Evolutionary conservation across 2,329 filamentous ascomycete genomes (phyloP).

Genomic region (Raffaelea arxii): DNA sequence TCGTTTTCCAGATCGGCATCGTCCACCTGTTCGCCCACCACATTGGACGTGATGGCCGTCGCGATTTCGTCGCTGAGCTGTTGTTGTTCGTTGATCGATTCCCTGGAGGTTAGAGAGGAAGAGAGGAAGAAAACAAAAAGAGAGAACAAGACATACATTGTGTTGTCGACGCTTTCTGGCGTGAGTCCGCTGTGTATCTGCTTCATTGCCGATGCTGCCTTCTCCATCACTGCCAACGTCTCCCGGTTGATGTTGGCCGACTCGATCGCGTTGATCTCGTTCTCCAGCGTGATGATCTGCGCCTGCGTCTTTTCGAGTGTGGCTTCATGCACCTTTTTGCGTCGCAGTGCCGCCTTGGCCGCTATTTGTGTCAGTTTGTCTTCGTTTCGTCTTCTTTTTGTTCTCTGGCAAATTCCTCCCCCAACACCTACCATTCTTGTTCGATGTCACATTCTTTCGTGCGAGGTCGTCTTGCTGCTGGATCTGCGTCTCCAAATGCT

Average conservation of each 20-base stretch:
- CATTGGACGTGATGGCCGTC: conserved; percentile 67
- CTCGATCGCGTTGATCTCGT: conserved; percentile 94
- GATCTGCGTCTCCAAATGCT: conserved; percentile 83
- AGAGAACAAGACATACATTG: conserved; percentile 58
- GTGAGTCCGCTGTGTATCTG: conserved; percentile 84
- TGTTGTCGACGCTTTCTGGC: conserved; percentile 88
- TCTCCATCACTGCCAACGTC: conserved; percentile 89
- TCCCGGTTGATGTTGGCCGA: conserved; percentile 98
- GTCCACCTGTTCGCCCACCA: conserved; percentile 61
- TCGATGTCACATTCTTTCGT: conserved; percentile 76
- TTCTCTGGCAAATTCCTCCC: not conserved
- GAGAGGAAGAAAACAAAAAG: not conserved
- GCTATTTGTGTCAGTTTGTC: conserved; percentile 39
- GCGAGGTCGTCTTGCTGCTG: conserved; percentile 84
- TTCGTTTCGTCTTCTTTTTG: not conserved
- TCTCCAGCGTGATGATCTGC: conserved; percentile 86
- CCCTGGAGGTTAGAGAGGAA: conserved; percentile 48
- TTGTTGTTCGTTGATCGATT: conserved; percentile 84
- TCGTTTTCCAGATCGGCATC: conserved; percentile 81
- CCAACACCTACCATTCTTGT: conserved; percentile 70
- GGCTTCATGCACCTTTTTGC: conserved; percentile 92
- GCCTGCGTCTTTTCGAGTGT: conserved; percentile 81
- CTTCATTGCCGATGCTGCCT: conserved; percentile 83
- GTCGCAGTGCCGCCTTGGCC: conserved; percentile 79
- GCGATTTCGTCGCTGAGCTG: conserved; percentile 89